These are phyloP conservation scores for Smittium mucronatum DNA, from an alignment of 371 early-diverging fungal genomes.

Conservation along the genomic window DNA sequence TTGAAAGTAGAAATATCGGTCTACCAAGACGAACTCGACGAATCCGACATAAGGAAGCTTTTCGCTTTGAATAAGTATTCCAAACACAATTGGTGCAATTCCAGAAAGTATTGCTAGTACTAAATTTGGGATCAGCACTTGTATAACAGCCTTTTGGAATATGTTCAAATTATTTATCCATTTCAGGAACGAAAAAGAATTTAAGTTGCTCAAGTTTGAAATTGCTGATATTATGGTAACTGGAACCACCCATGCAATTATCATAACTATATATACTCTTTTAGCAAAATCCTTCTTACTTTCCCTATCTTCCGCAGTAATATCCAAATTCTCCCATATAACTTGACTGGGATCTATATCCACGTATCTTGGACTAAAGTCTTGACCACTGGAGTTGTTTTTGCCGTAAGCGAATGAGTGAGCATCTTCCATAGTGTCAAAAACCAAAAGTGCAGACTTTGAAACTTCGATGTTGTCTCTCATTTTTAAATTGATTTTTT, in stretches of 20 bases:
- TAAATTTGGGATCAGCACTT: slow-evolving; percentile 59
- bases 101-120: slow-evolving; percentile 46
- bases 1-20: slow-evolving; percentile 57
- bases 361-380: slow-evolving; percentile 36
- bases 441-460: slow-evolving; percentile 67
- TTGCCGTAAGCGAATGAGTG: slow-evolving; percentile 65
- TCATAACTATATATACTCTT: slow-evolving; percentile 37
- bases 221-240: slow-evolving; percentile 47
- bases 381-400: slow-evolving; percentile 33
- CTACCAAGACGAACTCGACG: slow-evolving; percentile 40
- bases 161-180: slow-evolving; percentile 17
- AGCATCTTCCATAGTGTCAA: slow-evolving; percentile 60
- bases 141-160: slow-evolving; percentile 44
- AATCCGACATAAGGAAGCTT: slow-evolving; percentile 42
- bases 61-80: slow-evolving; percentile 45
- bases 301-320: slow-evolving; percentile 41
- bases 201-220: slow-evolving; percentile 44
- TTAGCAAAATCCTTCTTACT: slow-evolving; percentile 41
- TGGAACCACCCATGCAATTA: slow-evolving; percentile 62
- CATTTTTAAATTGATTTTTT: slow-evolving; percentile 13
- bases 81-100: slow-evolving; percentile 53
- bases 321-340: slow-evolving; percentile 69
- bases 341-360: slow-evolving; percentile 62
- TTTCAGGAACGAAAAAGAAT: slow-evolving; percentile 35
- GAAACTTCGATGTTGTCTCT: slow-evolving; percentile 13